phyloP scores from a whole-genome alignment of 306 rosid genomes.

The Ammopiptanthus mongolicus region DNA sequence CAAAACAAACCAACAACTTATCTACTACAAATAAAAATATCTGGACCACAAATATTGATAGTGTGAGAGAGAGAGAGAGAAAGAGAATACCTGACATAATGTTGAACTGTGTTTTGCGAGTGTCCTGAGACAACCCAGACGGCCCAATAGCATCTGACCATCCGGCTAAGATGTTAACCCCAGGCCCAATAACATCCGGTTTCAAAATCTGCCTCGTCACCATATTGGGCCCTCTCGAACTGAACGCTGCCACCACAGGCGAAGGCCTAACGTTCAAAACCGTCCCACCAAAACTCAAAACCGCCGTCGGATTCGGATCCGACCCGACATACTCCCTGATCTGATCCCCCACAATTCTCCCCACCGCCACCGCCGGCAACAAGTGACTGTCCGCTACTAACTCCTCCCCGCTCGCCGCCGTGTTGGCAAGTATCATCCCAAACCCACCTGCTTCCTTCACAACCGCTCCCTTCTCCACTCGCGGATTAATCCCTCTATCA shows the following conservation, averaged over 20 bases:
- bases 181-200: constrained; percentile 92
- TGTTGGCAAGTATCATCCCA: constrained; percentile 91
- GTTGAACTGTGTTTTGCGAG: constrained; percentile 65
- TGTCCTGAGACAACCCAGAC: constrained; percentile 54
- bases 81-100: constrained; percentile 74
- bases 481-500: constrained; percentile 74
- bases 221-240: constrained; percentile 86
- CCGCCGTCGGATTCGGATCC: constrained; percentile 58
- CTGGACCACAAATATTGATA: background rate
- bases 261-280: constrained; percentile 74
- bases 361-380: constrained; percentile 85
- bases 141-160: constrained; percentile 91
- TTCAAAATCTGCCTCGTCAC: constrained; percentile 73
- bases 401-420: constrained; percentile 80
- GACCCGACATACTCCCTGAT: constrained; percentile 51
- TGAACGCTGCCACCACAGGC: constrained; percentile 91
- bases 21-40: no score
- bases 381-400: constrained; percentile 87
- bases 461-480: constrained; percentile 86
- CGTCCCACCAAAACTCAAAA: constrained; percentile 77
- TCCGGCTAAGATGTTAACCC: constrained; percentile 69
- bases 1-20: no score
- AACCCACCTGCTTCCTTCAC: constrained; percentile 79
- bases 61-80: background rate
- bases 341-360: constrained; percentile 53